Evolutionary conservation across 202 grass and related monocot species (phyloP).

Genomic region (Carex sylvatica): DNA sequence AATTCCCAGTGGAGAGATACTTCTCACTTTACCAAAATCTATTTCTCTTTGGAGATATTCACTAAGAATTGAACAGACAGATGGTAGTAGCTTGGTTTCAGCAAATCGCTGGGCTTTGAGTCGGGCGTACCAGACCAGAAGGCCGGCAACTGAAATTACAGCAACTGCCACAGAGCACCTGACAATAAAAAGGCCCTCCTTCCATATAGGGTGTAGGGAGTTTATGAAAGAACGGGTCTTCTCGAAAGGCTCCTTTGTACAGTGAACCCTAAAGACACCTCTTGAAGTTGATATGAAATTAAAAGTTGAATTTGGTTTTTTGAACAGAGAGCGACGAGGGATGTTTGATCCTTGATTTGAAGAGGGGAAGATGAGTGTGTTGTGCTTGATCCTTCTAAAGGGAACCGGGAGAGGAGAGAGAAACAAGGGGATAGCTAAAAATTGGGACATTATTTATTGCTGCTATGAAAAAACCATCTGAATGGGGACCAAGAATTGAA

Average conservation of each 20-base stretch:
- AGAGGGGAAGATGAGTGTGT: conserved; percentile 34
- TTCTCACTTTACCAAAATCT: conserved; percentile 73
- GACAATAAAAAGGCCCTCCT: conserved; percentile 82
- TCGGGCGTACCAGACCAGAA: conserved; percentile 76
- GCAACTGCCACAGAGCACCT: conserved; percentile 82
- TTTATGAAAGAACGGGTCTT: conserved; percentile 50
- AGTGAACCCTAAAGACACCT: conserved; percentile 35
- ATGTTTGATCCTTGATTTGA: conserved; percentile 29
- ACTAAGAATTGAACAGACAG: conserved; percentile 60
- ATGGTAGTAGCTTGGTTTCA: conserved; percentile 72
- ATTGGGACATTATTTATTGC: conserved; percentile 27
- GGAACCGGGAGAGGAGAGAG: conserved; percentile 27
- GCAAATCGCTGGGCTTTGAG: conserved; percentile 64
- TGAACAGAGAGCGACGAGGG: conserved; percentile 29
- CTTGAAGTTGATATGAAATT: conserved; percentile 28
- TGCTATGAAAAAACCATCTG: conserved; percentile 21
- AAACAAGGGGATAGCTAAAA: conserved; percentile 20
- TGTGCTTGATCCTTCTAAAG: conserved; percentile 11
- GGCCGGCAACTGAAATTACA: conserved; percentile 61
- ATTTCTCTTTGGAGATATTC: conserved; percentile 83
- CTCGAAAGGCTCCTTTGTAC: conserved; percentile 26
- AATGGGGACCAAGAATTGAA: conserved; percentile 53
- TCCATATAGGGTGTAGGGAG: conserved; percentile 60
- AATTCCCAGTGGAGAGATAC: conserved; percentile 80
- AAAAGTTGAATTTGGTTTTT: conserved; percentile 27